Evolutionary conservation across 176 grass and related monocot genomes (phyloP).

Genomic region (Carex cristatella): DNA sequence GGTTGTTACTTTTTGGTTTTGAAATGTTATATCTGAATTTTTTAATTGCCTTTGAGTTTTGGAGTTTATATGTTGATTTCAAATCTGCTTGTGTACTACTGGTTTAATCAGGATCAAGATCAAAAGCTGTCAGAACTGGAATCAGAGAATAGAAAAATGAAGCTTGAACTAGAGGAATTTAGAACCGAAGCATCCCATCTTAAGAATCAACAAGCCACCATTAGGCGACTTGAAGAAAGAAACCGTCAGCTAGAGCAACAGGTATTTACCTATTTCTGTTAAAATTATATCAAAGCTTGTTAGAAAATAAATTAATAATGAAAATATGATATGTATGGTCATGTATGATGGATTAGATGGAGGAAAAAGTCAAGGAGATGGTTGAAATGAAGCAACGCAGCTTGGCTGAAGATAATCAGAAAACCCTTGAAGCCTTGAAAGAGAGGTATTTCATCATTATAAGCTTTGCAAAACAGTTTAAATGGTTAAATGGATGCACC

Average conservation of each 20-base stretch:
- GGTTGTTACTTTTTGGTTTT: neutral
- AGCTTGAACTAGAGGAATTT: conserved; percentile 97
- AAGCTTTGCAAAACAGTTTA: neutral
- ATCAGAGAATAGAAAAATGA: conserved; percentile 97
- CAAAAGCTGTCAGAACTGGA: conserved; percentile 94
- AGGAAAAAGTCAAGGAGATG: conserved; percentile 98
- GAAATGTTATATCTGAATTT: neutral
- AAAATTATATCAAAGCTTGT: neutral
- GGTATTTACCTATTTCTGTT: conserved; percentile 34
- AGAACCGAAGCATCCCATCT: conserved; percentile 82
- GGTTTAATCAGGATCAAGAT: conserved; percentile 68
- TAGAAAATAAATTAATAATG: neutral
- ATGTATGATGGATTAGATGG: conserved; percentile 55
- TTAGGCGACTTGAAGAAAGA: conserved; percentile 92
- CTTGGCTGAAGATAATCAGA: conserved; percentile 96
- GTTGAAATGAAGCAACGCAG: conserved; percentile 99
- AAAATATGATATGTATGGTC: neutral
- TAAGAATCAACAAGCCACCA: conserved; percentile 98
- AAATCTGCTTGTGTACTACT: neutral
- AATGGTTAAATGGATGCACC: neutral
- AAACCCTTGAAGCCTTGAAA: conserved; percentile 95
- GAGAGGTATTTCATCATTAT: conserved; percentile 57
- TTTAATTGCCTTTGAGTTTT: neutral
- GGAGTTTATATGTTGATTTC: conserved; percentile 4
- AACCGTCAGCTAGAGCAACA: conserved; percentile 97